Evolutionary conservation across 345 rosid species (phyloP).

Genomic region (Gossypium bickii): DNA sequence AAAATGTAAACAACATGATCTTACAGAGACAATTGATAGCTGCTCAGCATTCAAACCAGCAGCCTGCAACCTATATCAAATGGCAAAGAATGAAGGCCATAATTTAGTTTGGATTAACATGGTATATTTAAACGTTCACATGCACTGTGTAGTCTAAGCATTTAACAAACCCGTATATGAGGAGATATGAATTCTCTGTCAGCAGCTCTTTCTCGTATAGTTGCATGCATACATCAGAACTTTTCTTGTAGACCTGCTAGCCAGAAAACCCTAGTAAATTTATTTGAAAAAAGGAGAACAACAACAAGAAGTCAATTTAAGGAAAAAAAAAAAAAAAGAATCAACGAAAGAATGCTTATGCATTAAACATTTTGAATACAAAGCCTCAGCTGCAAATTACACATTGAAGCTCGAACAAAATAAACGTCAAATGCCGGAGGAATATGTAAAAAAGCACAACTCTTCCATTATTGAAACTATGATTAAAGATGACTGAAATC

Average conservation of each 20-base stretch:
- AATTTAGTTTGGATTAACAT: constrained; percentile 12
- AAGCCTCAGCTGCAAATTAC: neutral
- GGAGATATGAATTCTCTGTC: constrained; percentile 65
- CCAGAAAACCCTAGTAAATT: constrained; percentile 5
- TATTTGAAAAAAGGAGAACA: neutral
- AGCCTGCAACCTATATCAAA: constrained; percentile 49
- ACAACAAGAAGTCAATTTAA: neutral
- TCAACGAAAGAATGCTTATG: neutral
- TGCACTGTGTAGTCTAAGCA: neutral
- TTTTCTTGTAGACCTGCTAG: constrained; percentile 77
- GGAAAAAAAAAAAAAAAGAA: neutral
- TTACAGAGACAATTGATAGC: constrained; percentile 76
- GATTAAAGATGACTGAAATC: neutral
- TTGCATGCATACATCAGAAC: constrained; percentile 71
- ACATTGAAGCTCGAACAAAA: neutral
- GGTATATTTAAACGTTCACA: neutral
- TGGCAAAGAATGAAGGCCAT: constrained; percentile 15
- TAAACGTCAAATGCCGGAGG: neutral
- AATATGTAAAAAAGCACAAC: neutral
- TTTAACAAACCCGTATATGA: constrained; percentile 66
- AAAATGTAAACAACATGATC: constrained; percentile 19
- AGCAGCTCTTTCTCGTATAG: constrained; percentile 85
- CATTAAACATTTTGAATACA: neutral
- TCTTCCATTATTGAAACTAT: neutral
- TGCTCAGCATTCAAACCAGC: constrained; percentile 70